Base-by-base conservation (phyloP, 2,329 filamentous ascomycete species). In the Venturia nashicola region DNA sequence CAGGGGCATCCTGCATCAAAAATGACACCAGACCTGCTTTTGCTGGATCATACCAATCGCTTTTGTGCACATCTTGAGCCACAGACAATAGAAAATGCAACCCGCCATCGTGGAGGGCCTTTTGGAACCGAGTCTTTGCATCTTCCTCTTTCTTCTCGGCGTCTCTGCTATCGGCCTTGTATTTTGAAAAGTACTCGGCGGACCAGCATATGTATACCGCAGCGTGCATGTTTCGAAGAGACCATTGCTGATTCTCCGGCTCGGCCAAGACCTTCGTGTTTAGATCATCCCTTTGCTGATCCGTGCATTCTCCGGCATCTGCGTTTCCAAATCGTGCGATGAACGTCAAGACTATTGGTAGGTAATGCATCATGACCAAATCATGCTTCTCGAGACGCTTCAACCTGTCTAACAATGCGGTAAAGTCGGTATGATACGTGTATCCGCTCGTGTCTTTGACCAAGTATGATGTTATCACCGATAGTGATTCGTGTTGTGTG, bases 31-130 rank as follows among this genome's bases (percentile, higher is more conserved):
- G 82, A 65, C 90, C 90, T 63, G 86, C 85, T 66, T 92, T 88
- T 34, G 91, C 89, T 12, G 92, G 88, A 71, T 97, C 91, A 68
- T 91, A 87, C 90, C 91, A 96, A 68, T 92, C 87, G 44, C 88
- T 84, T 3, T 87, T 83, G 68, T 87, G 90, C 62, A 93, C 83
- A 71, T 95, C 91, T 39, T 90, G 86, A 62, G 90, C 89, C 59
- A 96, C 81, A 0, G 91, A 88, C 20, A 99, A 82, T 67, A 97
- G 83, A 71, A 97, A 96, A 71, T 97, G 91, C 67, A 99, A 89
- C 5, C 90, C 91, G 5, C 92, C 92, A 67, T 97, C 91, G 70
- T 91, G 90, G 7, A 97, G 76, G 3, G 89, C 84, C 62, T 90
- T 85, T 63, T 87, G 79, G 70, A 96, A 95, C 65, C 91, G 82